These are phyloP conservation scores for Mariannaea sp. DNA, from an alignment of 2,329 filamentous ascomycete species.

Conservation along the genomic window DNA sequence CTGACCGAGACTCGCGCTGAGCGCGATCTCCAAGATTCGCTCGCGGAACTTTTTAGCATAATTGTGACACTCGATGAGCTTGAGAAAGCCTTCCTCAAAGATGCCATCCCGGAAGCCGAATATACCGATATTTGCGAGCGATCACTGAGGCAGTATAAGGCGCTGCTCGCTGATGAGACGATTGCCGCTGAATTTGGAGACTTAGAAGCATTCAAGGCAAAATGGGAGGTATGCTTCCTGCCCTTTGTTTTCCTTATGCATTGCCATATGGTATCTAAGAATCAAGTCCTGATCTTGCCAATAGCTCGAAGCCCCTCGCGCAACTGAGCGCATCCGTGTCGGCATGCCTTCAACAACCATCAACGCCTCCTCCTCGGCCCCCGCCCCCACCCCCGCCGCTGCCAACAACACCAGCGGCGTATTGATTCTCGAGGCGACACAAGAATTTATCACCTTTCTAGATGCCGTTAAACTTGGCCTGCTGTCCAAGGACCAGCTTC, in stretches of 20 bases:
- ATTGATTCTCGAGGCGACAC: slow-evolving; percentile 86
- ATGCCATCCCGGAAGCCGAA: slow-evolving; percentile 87
- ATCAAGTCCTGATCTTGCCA: neutral
- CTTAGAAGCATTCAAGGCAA: slow-evolving; percentile 85
- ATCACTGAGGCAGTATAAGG: slow-evolving; percentile 95
- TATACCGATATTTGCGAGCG: slow-evolving; percentile 97
- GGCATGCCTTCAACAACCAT: slow-evolving; percentile 87
- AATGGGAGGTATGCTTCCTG: slow-evolving; percentile 77
- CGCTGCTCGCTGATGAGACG: slow-evolving; percentile 85
- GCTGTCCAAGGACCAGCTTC: slow-evolving; percentile 93
- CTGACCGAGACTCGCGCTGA: slow-evolving; percentile 84
- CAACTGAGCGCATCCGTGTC: slow-evolving; percentile 88
- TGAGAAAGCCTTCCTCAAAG: slow-evolving; percentile 95
- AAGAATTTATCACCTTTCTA: slow-evolving; percentile 98
- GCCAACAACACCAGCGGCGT: slow-evolving; percentile 60
- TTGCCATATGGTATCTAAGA: fast-evolving
- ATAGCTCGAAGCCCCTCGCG: slow-evolving; percentile 91
- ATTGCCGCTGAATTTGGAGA: slow-evolving; percentile 89
- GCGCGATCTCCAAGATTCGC: slow-evolving; percentile 90
- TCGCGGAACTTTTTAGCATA: slow-evolving; percentile 97
- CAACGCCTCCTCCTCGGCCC: slow-evolving; percentile 56
- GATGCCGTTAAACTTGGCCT: slow-evolving; percentile 93
- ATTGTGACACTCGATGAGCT: slow-evolving; percentile 94
- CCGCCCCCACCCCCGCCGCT: slow-evolving; percentile 49
- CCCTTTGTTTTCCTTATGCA: neutral